Evolutionary conservation across 148 eudicot genomes (phyloP).

Genomic region (Vaccinium corymbosum): DNA sequence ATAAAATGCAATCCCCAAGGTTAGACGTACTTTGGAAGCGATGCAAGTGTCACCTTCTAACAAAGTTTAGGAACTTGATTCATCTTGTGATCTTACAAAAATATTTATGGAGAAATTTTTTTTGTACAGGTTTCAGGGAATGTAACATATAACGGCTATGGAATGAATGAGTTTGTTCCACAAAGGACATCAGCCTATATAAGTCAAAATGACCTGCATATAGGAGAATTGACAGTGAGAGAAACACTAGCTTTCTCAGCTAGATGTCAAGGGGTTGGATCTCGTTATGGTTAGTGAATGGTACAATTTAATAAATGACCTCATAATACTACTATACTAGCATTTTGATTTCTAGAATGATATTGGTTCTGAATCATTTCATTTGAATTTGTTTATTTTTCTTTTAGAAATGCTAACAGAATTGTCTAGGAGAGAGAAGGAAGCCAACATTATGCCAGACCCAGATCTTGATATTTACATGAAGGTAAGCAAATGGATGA

Average conservation of each 20-base stretch:
- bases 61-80: neutral
- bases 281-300: conserved; percentile 43
- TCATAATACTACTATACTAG: neutral
- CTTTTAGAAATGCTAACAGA: conserved; percentile 41
- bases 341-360: conserved; percentile 3
- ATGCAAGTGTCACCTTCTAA: neutral
- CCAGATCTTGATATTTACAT: conserved; percentile 56
- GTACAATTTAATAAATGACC: neutral
- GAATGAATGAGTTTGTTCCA: conserved; percentile 57
- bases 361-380: neutral
- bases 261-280: conserved; percentile 69
- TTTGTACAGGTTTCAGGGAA: conserved; percentile 41
- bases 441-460: conserved; percentile 64
- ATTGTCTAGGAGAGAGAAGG: conserved; percentile 57
- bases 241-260: conserved; percentile 65
- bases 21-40: neutral
- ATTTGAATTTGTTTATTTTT: neutral
- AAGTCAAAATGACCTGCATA: conserved; percentile 61
- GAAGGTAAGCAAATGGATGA: conserved; percentile 39
- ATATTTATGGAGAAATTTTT: neutral
- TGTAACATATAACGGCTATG: conserved; percentile 58
- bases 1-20: neutral
- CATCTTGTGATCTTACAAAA: neutral
- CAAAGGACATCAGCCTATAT: conserved; percentile 63
- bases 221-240: conserved; percentile 64